Percentiles rank a stretch among this genome's conserved stretches.
These are phyloP conservation scores for Trametes villosa DNA, from an alignment of 768 basidiomycete genomes.

Conservation along the genomic window DNA sequence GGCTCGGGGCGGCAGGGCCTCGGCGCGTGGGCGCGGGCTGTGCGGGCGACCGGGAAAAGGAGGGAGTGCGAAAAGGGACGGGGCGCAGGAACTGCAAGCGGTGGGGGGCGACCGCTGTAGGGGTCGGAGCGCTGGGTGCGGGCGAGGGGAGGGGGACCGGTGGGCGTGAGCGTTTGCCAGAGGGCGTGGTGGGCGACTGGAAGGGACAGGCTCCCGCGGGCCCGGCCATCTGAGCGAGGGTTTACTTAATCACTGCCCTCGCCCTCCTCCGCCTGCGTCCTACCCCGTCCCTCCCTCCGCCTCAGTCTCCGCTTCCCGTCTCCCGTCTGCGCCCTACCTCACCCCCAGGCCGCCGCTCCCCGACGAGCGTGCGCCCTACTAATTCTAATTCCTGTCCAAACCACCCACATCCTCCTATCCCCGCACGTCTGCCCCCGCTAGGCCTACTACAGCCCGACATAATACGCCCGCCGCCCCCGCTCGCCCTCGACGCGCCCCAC, in stretches of 20 bases:
- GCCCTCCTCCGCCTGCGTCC: neutral
- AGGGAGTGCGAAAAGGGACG: neutral
- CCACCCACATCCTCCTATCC: neutral
- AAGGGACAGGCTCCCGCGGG: neutral
- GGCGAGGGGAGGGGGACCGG: too few relatives aligned
- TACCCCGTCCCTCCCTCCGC: neutral
- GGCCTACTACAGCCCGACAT: neutral
- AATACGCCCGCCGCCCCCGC: neutral
- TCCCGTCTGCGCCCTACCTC: neutral
- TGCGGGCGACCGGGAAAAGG: neutral
- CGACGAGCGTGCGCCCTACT: conserved; percentile 2
- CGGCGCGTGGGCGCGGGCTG: neutral
- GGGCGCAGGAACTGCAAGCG: neutral
- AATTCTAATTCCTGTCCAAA: neutral
- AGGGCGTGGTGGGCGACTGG: neutral
- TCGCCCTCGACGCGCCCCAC: neutral
- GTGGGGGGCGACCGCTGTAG: too few relatives aligned
- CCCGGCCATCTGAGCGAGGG: neutral
- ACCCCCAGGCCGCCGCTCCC: neutral
- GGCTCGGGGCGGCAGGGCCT: neutral
- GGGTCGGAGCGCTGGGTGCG: neutral
- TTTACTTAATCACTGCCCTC: neutral
- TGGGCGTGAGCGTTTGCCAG: too few relatives aligned
- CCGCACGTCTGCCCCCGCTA: neutral
- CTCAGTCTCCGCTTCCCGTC: neutral